These are phyloP conservation scores for Antitrichia curtipendula DNA, from an alignment of 225 moss, liverwort and hornwort species.

Conservation along the genomic window DNA sequence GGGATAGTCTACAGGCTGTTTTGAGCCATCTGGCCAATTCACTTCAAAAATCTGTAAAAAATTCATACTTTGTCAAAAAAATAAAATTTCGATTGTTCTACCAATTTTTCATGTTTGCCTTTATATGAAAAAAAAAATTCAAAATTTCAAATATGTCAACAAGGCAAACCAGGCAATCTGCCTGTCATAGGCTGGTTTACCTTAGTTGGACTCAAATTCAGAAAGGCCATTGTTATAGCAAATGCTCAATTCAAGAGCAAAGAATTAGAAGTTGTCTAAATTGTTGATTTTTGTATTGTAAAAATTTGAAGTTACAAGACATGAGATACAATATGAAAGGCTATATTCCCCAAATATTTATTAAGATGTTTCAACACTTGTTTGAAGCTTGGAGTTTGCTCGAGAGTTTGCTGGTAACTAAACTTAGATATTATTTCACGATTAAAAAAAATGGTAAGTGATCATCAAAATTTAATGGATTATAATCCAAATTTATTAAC, in stretches of 20 bases:
- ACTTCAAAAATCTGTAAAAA: no score
- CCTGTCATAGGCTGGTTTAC: no score
- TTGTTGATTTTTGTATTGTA: background rate
- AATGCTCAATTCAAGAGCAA: background rate
- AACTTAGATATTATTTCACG: rapidly evolving
- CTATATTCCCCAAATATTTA: rapidly evolving
- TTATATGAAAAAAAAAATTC: no score
- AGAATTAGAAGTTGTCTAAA: background rate
- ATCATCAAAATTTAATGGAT: background rate
- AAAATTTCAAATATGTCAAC: no score
- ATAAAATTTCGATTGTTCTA: no score
- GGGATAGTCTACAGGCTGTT: no score
- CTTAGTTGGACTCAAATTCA: background rate
- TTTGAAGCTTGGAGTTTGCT: background rate
- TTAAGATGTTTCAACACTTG: background rate
- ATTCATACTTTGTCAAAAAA: no score
- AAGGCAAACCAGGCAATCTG: no score
- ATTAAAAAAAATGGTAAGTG: background rate
- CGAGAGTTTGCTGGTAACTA: background rate
- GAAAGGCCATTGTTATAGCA: no score
- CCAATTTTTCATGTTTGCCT: no score
- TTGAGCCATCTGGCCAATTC: no score
- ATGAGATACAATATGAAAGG: rapidly evolving
- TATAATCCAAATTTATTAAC: background rate
- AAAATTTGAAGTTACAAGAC: background rate